Conservation (phyloP, 495 filamentous ascomycete genomes). For the Podospora conica region DNA sequence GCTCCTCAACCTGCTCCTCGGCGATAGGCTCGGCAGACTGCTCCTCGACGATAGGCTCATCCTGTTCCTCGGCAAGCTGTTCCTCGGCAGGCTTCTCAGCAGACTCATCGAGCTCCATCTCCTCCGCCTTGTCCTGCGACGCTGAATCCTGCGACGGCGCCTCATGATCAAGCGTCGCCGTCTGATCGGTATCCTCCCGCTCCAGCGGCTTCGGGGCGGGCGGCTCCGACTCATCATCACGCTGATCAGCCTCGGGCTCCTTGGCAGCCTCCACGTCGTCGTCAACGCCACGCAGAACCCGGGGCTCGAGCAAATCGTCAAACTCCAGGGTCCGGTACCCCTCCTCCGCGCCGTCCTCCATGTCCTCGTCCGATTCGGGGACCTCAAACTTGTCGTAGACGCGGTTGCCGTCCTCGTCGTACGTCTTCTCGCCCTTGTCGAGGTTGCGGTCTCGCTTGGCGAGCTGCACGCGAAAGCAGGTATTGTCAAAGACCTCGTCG, state of each 20-base stretch:
- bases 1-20: too few relatives aligned
- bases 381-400: conserved; percentile 45
- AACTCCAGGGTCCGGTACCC: conserved; percentile 34
- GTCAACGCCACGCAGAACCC: conserved; percentile 30
- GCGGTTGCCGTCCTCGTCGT: conserved; percentile 38
- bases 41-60: too few relatives aligned
- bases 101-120: not conserved
- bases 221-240: not conserved
- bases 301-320: conserved; percentile 41
- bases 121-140: not conserved
- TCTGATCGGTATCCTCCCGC: conserved; percentile 5
- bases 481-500: conserved; percentile 37
- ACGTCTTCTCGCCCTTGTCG: conserved; percentile 41
- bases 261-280: not conserved
- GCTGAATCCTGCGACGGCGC: not conserved
- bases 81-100: not conserved
- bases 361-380: conserved; percentile 36
- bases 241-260: not conserved
- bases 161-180: conserved; percentile 16
- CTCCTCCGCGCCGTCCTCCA: conserved; percentile 19
- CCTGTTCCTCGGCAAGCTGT: not conserved
- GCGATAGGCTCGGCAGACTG: too few relatives aligned
- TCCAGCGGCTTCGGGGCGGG: not conserved
- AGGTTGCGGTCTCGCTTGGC: conserved; percentile 62
- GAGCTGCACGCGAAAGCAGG: conserved; percentile 52